These are phyloP conservation scores for Candida montana DNA, from an alignment of 805 yeast species.

Conservation along the genomic window DNA sequence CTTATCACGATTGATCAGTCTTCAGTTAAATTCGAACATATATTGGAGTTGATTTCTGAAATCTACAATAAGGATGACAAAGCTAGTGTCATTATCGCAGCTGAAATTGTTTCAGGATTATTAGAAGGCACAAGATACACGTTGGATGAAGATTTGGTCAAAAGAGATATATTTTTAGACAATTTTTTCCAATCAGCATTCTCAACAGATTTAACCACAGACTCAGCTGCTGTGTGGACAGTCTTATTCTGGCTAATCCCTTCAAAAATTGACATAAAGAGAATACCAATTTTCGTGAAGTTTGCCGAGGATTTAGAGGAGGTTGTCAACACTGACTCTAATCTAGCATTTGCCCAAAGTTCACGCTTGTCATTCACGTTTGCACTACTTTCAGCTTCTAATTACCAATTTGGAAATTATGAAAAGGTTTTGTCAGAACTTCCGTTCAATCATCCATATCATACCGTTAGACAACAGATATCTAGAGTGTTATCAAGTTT, in stretches of 20 bases:
- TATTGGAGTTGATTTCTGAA: conserved; percentile 43
- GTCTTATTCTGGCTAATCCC: conserved; percentile 73
- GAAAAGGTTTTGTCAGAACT: conserved; percentile 38
- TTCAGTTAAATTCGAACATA: conserved; percentile 42
- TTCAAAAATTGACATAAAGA: conserved; percentile 57
- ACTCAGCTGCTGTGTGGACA: conserved; percentile 68
- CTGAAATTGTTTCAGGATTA: conserved; percentile 68
- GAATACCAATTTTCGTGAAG: conserved; percentile 49
- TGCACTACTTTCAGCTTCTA: conserved; percentile 42
- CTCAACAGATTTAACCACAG: conserved; percentile 62
- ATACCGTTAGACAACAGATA: conserved; percentile 62
- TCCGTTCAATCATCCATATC: conserved; percentile 57
- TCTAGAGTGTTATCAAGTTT: conserved; percentile 47
- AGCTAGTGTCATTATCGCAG: conserved; percentile 65
- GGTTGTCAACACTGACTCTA: conserved; percentile 41
- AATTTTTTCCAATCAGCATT: conserved; percentile 42
- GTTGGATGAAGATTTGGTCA: conserved; percentile 26
- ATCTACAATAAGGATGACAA: conserved; percentile 63
- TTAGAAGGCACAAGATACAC: conserved; percentile 43
- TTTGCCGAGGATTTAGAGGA: conserved; percentile 40
- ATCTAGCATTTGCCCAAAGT: conserved; percentile 61
- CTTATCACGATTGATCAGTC: conserved; percentile 43
- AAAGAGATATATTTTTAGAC: conserved; percentile 43
- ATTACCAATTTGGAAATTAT: conserved; percentile 52
- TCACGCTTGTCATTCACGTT: conserved; percentile 53